Conservation (phyloP, 2,329 filamentous ascomycete species). For the Cryphonectria parasitica region DNA sequence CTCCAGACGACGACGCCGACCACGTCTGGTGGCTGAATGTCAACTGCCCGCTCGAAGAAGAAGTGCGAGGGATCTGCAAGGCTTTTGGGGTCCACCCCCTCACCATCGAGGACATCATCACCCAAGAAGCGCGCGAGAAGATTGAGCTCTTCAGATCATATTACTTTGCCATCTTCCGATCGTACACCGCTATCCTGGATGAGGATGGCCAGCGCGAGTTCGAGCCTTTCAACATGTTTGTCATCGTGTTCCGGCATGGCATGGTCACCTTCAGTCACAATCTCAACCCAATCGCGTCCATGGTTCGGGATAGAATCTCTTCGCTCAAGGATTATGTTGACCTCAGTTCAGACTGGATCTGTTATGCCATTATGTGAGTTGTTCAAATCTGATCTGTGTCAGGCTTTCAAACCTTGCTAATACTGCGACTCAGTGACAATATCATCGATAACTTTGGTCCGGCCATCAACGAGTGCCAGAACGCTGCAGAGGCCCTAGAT, state of each 20-base stretch:
- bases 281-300: conserved; percentile 82
- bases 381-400: background rate
- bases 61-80: conserved; percentile 85
- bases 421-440: conserved; percentile 68
- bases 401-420: conserved; percentile 11
- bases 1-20: conserved; percentile 65
- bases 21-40: conserved; percentile 99
- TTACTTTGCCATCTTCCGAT: conserved; percentile 97
- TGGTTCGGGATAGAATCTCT: conserved; percentile 89
- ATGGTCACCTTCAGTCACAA: conserved; percentile 93
- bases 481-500: conserved; percentile 89
- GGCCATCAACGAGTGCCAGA: conserved; percentile 83
- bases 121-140: conserved; percentile 95
- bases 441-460: conserved; percentile 97
- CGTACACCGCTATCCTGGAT: conserved; percentile 80
- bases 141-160: conserved; percentile 97
- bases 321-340: conserved; percentile 94
- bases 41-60: conserved; percentile 85
- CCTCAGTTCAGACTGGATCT: conserved; percentile 97
- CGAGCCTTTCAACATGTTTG: conserved; percentile 95
- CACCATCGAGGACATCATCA: conserved; percentile 94
- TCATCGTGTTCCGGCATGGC: conserved; percentile 94
- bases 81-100: conserved; percentile 95
- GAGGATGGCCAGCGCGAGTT: conserved; percentile 81
- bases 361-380: conserved; percentile 91